These are phyloP conservation scores for Hondaea fermentalgiana DNA, from an alignment of 108 stramenopile genomes.

Conservation along the genomic window DNA sequence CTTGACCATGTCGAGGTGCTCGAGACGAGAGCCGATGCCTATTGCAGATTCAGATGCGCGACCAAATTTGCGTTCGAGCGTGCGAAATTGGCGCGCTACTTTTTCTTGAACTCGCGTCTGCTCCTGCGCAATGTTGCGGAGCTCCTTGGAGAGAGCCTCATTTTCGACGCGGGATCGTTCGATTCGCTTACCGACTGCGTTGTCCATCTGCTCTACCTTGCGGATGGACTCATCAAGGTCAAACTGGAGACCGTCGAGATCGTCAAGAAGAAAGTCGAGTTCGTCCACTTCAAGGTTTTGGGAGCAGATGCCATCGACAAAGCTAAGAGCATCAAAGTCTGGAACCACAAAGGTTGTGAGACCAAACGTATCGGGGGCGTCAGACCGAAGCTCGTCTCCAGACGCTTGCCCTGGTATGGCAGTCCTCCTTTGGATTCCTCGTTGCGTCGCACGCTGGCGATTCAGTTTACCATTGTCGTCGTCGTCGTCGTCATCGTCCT, in stretches of 20 bases:
- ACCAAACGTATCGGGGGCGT: not conserved
- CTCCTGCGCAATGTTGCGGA: not conserved
- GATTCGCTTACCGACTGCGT: not conserved
- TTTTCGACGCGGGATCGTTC: not conserved
- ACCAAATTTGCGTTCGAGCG: not conserved
- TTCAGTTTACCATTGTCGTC: too few relatives aligned
- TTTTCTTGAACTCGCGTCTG: not conserved
- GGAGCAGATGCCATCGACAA: not conserved
- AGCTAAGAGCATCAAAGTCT: not conserved
- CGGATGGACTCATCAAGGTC: not conserved
- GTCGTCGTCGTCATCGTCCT: too few relatives aligned
- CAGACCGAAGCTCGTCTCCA: too few relatives aligned
- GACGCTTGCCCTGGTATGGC: too few relatives aligned
- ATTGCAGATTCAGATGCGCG: not conserved
- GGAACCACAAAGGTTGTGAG: not conserved
- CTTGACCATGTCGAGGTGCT: not conserved
- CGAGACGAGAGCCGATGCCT: not conserved
- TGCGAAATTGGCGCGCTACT: not conserved
- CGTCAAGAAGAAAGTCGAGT: not conserved
- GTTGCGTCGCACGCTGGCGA: too few relatives aligned
- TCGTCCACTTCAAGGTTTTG: not conserved
- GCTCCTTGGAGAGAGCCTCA: not conserved
- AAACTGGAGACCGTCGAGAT: not conserved
- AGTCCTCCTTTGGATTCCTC: too few relatives aligned
- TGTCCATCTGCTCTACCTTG: not conserved